Evolutionary conservation across 2,329 filamentous ascomycete genomes (phyloP), one percentile per base, ranked within the genome.

Genomic region (Fusarium concolor): DNA sequence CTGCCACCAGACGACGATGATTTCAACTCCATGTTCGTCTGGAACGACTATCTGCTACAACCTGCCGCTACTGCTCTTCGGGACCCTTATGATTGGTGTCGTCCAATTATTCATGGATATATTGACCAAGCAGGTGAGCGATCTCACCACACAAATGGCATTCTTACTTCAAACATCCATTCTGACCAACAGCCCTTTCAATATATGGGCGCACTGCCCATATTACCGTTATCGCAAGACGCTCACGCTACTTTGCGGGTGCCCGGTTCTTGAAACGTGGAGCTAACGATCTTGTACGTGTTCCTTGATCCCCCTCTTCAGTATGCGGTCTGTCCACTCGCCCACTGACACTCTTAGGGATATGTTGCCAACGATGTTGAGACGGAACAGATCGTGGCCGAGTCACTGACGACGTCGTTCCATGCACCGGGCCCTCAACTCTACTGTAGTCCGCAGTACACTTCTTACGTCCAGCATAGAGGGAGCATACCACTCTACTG

Each of bases 331-430:
- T 35, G 5, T 18, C 47, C 46, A 10, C 20, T 14, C 38, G 6
- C 29, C 7, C 29, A 22, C 69, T 71, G 14, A 71, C 24, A 42
- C 14, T 37, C 10, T n/a, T 14, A 84, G 76, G 95, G 96, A 15
- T 97, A 97, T 76, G 96, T 99, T 55, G 96, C 96, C 52, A 99
- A 99, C 76, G 96, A 99, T 79, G 96, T 99, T 24, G 96, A 99
- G 80, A 98, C 96, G 1, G 96, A 99, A 79, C 96, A 99, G 77
- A 97, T 99, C 62, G 94, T 99, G 7, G 96, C 94, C 1, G 96
- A 99, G 76, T 93, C 94, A 72, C 83, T 95, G 50, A 97, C 94
- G 1, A 99, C 96, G 1, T 97, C 96, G 0, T 97, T 99, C 72
- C 96, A 99, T 80, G 91, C 92, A 5, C 93, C 96, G 6, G 95